A percentile compares a stretch with the other conserved stretches of the same genome.
Evolutionary conservation across 129 eudicot species (phyloP).

Genomic region (Glebionis coronaria): DNA sequence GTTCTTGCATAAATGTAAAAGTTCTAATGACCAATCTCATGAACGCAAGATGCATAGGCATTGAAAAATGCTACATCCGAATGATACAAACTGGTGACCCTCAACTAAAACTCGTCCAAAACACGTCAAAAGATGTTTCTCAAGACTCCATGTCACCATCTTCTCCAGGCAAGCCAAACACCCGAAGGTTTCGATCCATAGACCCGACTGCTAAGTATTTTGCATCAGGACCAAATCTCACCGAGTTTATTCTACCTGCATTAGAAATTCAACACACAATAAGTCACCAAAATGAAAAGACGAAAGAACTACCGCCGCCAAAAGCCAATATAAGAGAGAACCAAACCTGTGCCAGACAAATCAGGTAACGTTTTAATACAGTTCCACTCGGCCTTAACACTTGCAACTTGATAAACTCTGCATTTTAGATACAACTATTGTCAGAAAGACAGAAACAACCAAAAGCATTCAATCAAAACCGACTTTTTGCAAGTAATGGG

Average conservation of each 20-base stretch:
- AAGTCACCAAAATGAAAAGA: not conserved
- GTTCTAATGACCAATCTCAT: conserved; percentile 15
- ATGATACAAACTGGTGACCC: conserved; percentile 32
- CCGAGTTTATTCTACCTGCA: conserved; percentile 70
- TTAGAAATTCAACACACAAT: conserved; percentile 4
- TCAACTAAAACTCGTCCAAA: not conserved
- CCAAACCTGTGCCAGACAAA: conserved; percentile 92
- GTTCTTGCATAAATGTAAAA: conserved; percentile 6
- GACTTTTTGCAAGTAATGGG: not conserved
- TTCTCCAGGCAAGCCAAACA: conserved; percentile 77
- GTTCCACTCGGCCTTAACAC: conserved; percentile 92
- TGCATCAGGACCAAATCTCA: conserved; percentile 87
- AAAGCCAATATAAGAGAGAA: not conserved
- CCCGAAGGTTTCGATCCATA: conserved; percentile 81
- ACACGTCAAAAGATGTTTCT: not conserved
- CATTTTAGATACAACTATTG: not conserved
- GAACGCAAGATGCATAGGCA: conserved; percentile 4
- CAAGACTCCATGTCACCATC: conserved; percentile 52
- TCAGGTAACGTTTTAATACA: conserved; percentile 85
- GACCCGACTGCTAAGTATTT: conserved; percentile 91
- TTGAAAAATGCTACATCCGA: conserved; percentile 25
- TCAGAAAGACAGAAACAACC: not conserved
- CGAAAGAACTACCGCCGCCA: not conserved
- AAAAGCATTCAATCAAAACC: not conserved
- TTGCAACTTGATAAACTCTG: conserved; percentile 97